These are phyloP conservation scores for Cutaneotrichosporon cutaneum DNA, from an alignment of 1,284 basidiomycete species.

Conservation along the genomic window DNA sequence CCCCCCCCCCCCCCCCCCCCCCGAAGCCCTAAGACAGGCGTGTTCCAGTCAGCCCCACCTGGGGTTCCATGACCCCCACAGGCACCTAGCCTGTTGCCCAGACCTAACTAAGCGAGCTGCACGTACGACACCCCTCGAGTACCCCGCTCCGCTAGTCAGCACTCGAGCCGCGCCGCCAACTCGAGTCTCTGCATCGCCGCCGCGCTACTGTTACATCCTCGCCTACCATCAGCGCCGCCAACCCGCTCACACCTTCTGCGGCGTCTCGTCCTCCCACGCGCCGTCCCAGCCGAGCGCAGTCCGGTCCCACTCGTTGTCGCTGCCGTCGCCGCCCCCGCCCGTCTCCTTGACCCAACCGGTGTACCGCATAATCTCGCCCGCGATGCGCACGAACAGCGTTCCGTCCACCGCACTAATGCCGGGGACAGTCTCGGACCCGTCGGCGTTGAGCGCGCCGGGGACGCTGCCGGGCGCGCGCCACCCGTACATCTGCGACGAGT, in stretches of 20 bases:
- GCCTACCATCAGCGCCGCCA: neutral
- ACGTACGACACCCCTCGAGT: no score
- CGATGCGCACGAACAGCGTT: constrained; percentile 63
- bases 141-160: no score
- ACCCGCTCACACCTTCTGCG: neutral
- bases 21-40: no score
- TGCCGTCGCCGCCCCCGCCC: constrained; percentile 46
- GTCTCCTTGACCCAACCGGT: constrained; percentile 63
- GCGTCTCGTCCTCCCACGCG: constrained; percentile 58
- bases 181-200: neutral
- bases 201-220: neutral
- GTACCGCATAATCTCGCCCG: constrained; percentile 62
- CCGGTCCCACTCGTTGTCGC: constrained; percentile 58
- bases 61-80: no score
- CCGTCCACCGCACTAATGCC: constrained; percentile 60
- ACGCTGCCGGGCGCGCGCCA: constrained; percentile 54
- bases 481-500: constrained; percentile 59
- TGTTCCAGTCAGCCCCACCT: no score
- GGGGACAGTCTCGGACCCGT: constrained; percentile 45
- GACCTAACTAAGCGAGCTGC: no score
- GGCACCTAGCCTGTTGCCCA: no score
- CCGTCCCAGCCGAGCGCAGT: constrained; percentile 68
- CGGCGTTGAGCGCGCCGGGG: constrained; percentile 52
- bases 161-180: no score
- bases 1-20: no score